Base-by-base conservation (phyloP, 2,329 filamentous ascomycete species). In the Pezicula radicicola region DNA sequence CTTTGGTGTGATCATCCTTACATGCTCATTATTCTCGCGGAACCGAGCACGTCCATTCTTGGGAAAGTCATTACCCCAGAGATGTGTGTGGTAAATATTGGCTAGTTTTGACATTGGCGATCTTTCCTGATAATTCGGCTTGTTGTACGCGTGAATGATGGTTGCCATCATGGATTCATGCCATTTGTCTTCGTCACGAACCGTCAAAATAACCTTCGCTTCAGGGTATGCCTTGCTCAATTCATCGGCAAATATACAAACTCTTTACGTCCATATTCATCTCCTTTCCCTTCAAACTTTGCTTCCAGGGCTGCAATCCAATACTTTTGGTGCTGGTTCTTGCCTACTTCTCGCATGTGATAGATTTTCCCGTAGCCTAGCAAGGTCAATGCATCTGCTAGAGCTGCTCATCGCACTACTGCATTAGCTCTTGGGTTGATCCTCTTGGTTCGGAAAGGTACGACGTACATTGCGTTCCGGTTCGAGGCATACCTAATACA, bases 221-320 rank as follows among this genome's bases (percentile, higher is more conserved):
- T 55, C 50, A 1, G 56, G 58, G 35, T 60, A 59, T 0, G 58
- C 58, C 13, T 50, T 48, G 5, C 59, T 57, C 36, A 59, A 52
- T 40, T 60, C 58, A 8, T 62, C 58, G 9, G 57, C 58, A 55
- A 73, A 72, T 27, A 65, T 51, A 8, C 52, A 10, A 52, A 56
- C 7, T 54, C 52, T n/a, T 45, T 16, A 2, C 52, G 37, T 18
- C 40, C 44, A 25, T 54, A 54, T 10, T 16, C 37, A 10, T 44
- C 41, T 6, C 46, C 52, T 33, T 35, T 49, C 1, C 49, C 41
- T 21, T 50, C 45, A 40, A 46, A 56, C 18, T 56, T 54, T 2
- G 48, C 51, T 48, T 52, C 25, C 15, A 54, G 25, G 7, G 45
- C 49, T 7, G 41, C 39, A 15, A 50, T 44, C 54, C 52, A 56